phyloP scores from a whole-genome alignment of 768 basidiomycete species.

The Trametes punicea region DNA sequence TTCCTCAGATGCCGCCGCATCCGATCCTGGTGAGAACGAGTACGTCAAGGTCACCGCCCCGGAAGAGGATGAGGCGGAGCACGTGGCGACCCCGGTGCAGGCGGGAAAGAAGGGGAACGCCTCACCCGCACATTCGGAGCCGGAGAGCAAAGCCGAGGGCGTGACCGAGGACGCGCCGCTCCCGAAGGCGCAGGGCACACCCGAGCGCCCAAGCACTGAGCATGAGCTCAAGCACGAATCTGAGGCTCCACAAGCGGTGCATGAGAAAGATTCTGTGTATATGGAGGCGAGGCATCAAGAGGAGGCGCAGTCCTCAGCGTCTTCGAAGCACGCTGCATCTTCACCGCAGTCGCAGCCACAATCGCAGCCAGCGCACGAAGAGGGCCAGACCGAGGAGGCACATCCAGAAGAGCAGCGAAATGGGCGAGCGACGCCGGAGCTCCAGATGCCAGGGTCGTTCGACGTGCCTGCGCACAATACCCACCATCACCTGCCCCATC shows the following conservation, averaged over 20 bases:
- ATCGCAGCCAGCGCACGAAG: not conserved
- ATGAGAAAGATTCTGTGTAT: conserved; percentile 19
- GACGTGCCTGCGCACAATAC: conserved; percentile 22
- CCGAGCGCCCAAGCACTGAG: conserved; percentile 10
- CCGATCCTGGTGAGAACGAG: conserved; percentile 38
- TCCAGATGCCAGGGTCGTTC: conserved; percentile 54
- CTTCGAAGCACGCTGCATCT: not conserved
- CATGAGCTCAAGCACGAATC: conserved; percentile 27
- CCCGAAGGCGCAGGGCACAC: not conserved
- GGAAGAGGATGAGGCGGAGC: conserved; percentile 20
- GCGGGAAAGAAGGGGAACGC: not conserved
- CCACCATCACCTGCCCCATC: conserved; percentile 12
- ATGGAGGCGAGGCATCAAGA: not conserved
- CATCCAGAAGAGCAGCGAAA: not conserved
- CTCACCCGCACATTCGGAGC: conserved; percentile 1
- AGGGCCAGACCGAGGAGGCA: not conserved
- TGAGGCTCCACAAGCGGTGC: conserved; percentile 23
- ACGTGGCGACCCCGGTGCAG: not conserved
- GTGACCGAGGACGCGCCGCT: conserved; percentile 22
- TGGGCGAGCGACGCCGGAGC: conserved; percentile 21
- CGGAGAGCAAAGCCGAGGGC: conserved; percentile 6
- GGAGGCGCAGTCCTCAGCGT: not conserved
- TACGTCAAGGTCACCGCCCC: conserved; percentile 41
- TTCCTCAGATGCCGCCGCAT: conserved; percentile 9
- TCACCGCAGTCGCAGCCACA: not conserved